Base-by-base conservation (phyloP, 2,329 filamentous ascomycete genomes). In the Fusarium keratoplasticum region DNA sequence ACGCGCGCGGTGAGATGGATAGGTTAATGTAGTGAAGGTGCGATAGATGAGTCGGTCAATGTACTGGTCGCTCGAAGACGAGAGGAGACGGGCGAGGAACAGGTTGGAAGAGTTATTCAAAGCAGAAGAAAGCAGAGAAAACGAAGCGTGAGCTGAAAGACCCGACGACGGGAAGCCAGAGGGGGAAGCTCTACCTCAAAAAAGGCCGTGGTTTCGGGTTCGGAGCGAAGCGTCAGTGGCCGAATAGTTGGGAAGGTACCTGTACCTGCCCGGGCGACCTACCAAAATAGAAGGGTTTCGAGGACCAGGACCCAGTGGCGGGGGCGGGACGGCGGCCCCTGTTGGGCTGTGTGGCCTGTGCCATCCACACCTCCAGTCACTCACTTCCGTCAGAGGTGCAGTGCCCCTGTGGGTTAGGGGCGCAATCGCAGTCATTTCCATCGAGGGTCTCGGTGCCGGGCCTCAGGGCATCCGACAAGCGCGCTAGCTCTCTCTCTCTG, bases 301-400 rank as follows among this genome's bases (percentile, higher is more conserved):
- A 22, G 40, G 20, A 44, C 20, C 20, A 63, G 55, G 58, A 63
- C 50, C 29, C 65, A 67, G 78, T 80, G 77, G 78, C 75, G 78
- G 78, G 78, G 78, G 77, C 77, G 78, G 78, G 76, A 78, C 77
- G 77, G 59, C 71, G 71, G 73, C 64, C 67, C 67, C 70, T 73
- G 58, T 59, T 59, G 61, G 66, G 70, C 61, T 70, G 50, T 66
- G 70, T 67, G 58, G 42, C 47, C 57, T 44, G 54, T 72, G 69
- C 40, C 40, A 44, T 16, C 40, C 40, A 44, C 40, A 22, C 20
- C 11, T 44, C 22, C 4, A 25, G 22, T 25, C 20, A n/a, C 36
- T 25, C 20, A n/a, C 36, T 22, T 44, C 40, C 40, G 20, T 42
- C 59, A 50, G 22, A 27, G 44, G 14, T 18, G 35, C 60, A 14